These are phyloP conservation scores for Amphirosellinia nigrospora DNA, from an alignment of 495 filamentous ascomycete species.

Conservation along the genomic window DNA sequence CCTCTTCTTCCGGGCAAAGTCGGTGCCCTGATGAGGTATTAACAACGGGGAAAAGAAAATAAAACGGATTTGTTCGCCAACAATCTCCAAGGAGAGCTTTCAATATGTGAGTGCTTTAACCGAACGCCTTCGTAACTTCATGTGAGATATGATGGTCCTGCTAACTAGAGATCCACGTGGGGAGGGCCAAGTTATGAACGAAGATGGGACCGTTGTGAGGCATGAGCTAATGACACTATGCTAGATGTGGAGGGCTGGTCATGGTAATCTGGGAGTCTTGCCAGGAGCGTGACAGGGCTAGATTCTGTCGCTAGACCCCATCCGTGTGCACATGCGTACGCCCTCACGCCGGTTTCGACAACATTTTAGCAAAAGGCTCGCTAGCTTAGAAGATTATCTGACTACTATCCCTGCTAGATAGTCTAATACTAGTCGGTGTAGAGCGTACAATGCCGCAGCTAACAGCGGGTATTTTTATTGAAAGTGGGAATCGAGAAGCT, in stretches of 20 bases:
- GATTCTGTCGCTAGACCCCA: constrained; percentile 2
- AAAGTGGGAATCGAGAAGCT: neutral
- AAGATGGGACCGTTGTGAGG: neutral
- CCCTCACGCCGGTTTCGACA: neutral
- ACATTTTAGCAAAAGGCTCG: neutral
- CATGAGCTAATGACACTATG: constrained; percentile 10
- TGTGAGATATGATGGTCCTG: neutral
- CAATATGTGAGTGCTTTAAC: neutral
- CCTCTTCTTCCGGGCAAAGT: neutral
- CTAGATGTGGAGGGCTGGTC: constrained; percentile 4
- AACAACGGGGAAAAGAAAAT: neutral
- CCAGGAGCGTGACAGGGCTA: neutral
- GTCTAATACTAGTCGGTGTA: neutral
- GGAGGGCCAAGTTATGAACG: constrained; percentile 19
- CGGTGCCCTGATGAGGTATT: neutral
- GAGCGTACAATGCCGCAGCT: neutral
- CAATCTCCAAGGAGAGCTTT: neutral
- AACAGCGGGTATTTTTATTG: constrained; percentile 4
- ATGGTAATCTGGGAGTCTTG: neutral
- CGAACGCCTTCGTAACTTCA: neutral
- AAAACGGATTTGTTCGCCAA: neutral
- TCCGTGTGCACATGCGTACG: neutral
- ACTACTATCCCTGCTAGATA: neutral
- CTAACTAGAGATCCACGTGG: constrained; percentile 3
- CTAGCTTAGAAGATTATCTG: neutral